Evolutionary conservation across 2,329 filamentous ascomycete genomes (phyloP).

Genomic region (Cryphonectria carpinicola): DNA sequence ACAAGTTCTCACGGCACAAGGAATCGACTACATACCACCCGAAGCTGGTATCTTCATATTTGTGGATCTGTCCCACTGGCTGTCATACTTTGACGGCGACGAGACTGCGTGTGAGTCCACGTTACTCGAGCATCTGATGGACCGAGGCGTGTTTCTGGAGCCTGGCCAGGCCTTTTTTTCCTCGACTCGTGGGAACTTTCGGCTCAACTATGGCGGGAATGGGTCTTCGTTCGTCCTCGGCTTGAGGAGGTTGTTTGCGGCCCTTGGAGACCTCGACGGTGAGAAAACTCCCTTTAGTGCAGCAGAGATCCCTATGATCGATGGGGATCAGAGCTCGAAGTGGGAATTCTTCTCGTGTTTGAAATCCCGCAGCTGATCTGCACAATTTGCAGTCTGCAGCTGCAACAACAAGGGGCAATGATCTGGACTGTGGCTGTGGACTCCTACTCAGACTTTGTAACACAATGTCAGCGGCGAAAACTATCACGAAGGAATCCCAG

Average conservation of each 20-base stretch:
- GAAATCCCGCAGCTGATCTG: not conserved
- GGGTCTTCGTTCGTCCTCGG: conserved; percentile 14
- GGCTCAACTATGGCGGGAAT: conserved; percentile 23
- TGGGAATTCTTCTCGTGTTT: conserved; percentile 9
- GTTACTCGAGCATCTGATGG: conserved; percentile 21
- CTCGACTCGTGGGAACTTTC: conserved; percentile 12
- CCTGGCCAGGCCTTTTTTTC: conserved; percentile 23
- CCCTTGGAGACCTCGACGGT: conserved; percentile 18
- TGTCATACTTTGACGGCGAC: conserved; percentile 16
- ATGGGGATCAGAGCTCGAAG: not conserved
- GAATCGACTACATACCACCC: conserved; percentile 12
- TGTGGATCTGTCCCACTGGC: conserved; percentile 22
- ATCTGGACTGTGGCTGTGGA: too few species aligned
- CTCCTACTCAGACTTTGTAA: too few species aligned
- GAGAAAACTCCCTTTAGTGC: conserved; percentile 3
- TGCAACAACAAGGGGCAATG: not conserved
- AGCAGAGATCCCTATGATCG: not conserved
- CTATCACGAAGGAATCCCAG: too few species aligned
- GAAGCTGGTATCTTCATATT: conserved; percentile 23
- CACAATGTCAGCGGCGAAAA: too few species aligned
- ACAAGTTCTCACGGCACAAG: not conserved
- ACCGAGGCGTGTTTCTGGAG: conserved; percentile 22
- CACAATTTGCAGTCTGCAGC: not conserved
- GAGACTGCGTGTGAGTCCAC: conserved; percentile 17
- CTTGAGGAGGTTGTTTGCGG: conserved; percentile 13